Evolutionary conservation across 371 early-diverging fungal genomes (phyloP).

Genomic region (Mortierella sp.): DNA sequence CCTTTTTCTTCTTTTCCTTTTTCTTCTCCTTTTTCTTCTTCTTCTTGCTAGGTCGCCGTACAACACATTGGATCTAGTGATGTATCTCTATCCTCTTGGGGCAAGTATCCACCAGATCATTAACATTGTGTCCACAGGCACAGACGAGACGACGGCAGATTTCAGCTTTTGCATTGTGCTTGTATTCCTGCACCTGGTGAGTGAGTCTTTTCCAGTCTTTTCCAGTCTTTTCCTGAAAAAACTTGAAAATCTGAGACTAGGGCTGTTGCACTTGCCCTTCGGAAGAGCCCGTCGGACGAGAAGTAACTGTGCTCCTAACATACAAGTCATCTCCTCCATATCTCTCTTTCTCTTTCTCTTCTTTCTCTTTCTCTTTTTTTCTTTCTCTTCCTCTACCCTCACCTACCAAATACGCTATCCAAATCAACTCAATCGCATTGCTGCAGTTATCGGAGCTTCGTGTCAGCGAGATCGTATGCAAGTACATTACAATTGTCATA

Average conservation of each 20-base stretch:
- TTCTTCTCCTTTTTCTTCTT: too few relatives aligned
- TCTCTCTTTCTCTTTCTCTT: too few relatives aligned
- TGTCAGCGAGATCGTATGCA: conserved; percentile 18
- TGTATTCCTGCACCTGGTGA: conserved; percentile 25
- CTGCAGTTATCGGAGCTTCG: conserved; percentile 24
- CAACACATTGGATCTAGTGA: conserved; percentile 16
- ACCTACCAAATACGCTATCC: too few relatives aligned
- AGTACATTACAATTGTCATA: conserved; percentile 23
- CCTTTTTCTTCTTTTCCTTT: neutral
- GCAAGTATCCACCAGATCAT: conserved; percentile 18
- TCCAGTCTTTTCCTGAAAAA: neutral
- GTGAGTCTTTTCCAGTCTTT: neutral
- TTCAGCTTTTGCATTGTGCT: conserved; percentile 26
- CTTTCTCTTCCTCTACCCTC: neutral
- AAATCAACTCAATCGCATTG: too few relatives aligned
- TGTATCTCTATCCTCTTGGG: conserved; percentile 17
- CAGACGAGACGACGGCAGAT: too few relatives aligned
- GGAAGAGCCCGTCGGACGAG: too few relatives aligned
- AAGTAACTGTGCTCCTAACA: too few relatives aligned
- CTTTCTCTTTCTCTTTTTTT: neutral
- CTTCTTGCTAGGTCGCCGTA: conserved; percentile 11
- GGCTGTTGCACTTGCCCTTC: too few relatives aligned
- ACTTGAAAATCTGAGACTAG: too few relatives aligned
- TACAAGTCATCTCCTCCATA: too few relatives aligned
- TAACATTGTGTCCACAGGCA: too few relatives aligned